Conservation (phyloP, 2,329 filamentous ascomycete species). For the Microsporum ferrugineum region DNA sequence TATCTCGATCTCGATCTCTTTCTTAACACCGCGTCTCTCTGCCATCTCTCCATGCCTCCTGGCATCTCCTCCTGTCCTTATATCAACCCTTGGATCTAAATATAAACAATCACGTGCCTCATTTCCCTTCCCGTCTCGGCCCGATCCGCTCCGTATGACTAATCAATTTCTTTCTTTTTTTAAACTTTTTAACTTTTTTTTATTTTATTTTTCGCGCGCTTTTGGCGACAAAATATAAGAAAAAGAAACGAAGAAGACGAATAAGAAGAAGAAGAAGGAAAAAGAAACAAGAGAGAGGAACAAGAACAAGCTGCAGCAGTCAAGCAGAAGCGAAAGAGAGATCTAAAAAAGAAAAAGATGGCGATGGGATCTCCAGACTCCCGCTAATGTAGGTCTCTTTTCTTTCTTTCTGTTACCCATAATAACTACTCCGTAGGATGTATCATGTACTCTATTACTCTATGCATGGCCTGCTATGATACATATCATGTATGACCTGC, state of each 20-base stretch:
- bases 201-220: background rate
- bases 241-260: background rate
- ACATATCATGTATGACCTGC: background rate
- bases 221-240: background rate
- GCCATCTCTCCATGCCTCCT: background rate
- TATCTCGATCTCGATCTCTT: background rate
- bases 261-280: background rate
- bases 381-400: background rate
- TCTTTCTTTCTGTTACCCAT: background rate
- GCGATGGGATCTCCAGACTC: background rate
- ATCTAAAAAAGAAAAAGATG: background rate
- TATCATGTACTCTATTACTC: background rate
- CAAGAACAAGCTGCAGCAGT: too few species aligned
- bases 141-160: background rate
- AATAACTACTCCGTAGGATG: background rate
- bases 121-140: background rate
- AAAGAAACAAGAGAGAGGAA: too few species aligned
- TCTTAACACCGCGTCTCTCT: background rate
- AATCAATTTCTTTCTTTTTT: background rate
- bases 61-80: background rate
- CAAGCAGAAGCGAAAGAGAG: background rate
- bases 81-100: background rate
- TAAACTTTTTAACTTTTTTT: background rate
- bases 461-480: background rate
- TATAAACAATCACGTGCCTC: background rate